Evolutionary conservation across 306 rosid genomes (phyloP), one percentile per base, ranked within the genome.

Genomic region (Vigna reflexopilosa): DNA sequence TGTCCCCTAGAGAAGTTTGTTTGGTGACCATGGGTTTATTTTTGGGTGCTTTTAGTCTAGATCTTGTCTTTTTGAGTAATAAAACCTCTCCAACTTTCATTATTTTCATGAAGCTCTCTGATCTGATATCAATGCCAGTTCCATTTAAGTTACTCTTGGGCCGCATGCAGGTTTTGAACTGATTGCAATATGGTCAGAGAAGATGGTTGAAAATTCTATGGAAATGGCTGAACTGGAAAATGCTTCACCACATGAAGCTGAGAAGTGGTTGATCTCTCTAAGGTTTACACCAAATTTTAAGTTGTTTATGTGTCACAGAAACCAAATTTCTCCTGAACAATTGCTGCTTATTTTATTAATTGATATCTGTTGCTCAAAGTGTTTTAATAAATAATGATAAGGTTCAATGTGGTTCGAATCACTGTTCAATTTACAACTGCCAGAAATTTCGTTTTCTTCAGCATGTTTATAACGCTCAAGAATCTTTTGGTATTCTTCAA

Each of bases 161-260:
- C 77, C 84, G 61, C 84, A 57, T 80, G 80, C 94, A 95, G 98
- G 97, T 84, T 93, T 95, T 86, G 91, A 95, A 79, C 81, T 93
- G 85, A 85, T 87, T 72, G 81, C 93, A 77, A 79, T 83, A 73
- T 93, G 93, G 98, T 85, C 96, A 67, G 98, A 93, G 85, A 91
- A 89, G 83, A 85, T 86, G 88, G 82, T 91, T 64, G 96, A 91
- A 80, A 93, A 77, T 89, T 92, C 98, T 74, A 74, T 91, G 87
- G 96, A 89, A 84, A 95, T 95, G 98, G 98, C 98, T 68, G 98
- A 91, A 85, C 66, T 95, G 87, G 98, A 95, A 93, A 95, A 95
- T 80, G 85, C 81, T 79, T 89, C 98, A 14, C 98, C 98, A 69
- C 88, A 89, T 76, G 98, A 95, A 40, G 95, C 98, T 76, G 89